phyloP scores from a whole-genome alignment of 2,329 filamentous ascomycete species.

The Microcyclospora pomicola region DNA sequence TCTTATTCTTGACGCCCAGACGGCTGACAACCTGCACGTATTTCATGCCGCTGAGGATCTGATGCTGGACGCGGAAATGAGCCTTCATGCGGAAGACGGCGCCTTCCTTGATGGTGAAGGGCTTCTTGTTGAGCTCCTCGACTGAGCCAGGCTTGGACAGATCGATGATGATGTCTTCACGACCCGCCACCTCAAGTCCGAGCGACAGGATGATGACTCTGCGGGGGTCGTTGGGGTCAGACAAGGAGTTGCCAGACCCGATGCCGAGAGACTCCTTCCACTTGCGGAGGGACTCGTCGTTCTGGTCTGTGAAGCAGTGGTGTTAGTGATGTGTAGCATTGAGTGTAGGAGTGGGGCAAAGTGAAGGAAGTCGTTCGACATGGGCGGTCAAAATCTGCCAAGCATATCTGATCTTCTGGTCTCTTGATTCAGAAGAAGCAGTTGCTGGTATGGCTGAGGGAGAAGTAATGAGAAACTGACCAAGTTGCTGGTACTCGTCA shows the following conservation, averaged over 20 bases:
- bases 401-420: background rate
- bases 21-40: slow-evolving; percentile 91
- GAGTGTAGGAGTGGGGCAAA: background rate
- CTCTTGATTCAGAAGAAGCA: background rate
- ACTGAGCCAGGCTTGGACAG: slow-evolving; percentile 62
- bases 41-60: slow-evolving; percentile 88
- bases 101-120: slow-evolving; percentile 96
- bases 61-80: slow-evolving; percentile 88
- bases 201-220: slow-evolving; percentile 89
- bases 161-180: slow-evolving; percentile 76
- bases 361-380: background rate
- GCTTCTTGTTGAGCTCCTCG: slow-evolving; percentile 69
- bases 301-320: slow-evolving; percentile 36
- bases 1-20: slow-evolving; percentile 78
- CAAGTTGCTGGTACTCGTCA: slow-evolving; percentile 85
- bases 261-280: slow-evolving; percentile 97
- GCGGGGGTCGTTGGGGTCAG: slow-evolving; percentile 57
- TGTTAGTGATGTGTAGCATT: slow-evolving; percentile 22
- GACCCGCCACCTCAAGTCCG: slow-evolving; percentile 70
- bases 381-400: background rate
- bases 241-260: slow-evolving; percentile 41
- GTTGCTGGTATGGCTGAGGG: background rate
- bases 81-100: slow-evolving; percentile 89
- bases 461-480: slow-evolving; percentile 11
- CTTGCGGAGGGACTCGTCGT: slow-evolving; percentile 88